Evolutionary conservation across 257 asterid species (phyloP).

Genomic region (Jaltomata sinuosa): DNA sequence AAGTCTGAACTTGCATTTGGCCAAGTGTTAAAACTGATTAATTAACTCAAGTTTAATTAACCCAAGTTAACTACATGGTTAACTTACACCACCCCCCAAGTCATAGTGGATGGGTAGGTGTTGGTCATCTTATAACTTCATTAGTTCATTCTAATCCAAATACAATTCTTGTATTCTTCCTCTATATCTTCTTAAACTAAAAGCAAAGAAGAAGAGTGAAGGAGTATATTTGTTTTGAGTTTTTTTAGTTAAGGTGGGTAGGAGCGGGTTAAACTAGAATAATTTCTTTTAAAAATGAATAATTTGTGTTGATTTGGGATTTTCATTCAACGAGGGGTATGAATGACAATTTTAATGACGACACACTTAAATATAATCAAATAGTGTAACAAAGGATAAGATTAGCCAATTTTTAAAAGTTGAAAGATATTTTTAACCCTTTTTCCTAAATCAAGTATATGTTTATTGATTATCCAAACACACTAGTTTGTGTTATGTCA

Average conservation of each 20-base stretch:
- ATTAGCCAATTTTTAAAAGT: too few species aligned
- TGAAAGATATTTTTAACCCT: too few species aligned
- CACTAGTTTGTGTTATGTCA: background rate
- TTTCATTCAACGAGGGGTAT: too few species aligned
- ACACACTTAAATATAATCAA: too few species aligned
- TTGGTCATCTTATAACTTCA: background rate
- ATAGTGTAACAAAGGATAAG: too few species aligned
- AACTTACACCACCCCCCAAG: background rate
- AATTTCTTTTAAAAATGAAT: too few species aligned
- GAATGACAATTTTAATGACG: too few species aligned
- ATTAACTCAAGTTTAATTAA: slow-evolving; percentile 18
- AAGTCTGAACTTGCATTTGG: slow-evolving; percentile 4
- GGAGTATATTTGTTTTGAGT: too few species aligned
- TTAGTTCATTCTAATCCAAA: background rate
- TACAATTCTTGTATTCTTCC: background rate
- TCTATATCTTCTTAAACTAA: slow-evolving; percentile 23
- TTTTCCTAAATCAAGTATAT: too few species aligned
- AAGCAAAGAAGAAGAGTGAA: slow-evolving; percentile 5
- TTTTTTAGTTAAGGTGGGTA: too few species aligned
- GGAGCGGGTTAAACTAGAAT: too few species aligned
- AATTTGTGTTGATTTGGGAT: too few species aligned
- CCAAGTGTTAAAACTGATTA: slow-evolving; percentile 45
- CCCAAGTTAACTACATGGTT: slow-evolving; percentile 4
- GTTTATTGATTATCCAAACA: background rate
- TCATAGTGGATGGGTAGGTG: background rate